Conservation (phyloP, 371 early-diverging fungal species). For the Fennellomyces sp. region DNA sequence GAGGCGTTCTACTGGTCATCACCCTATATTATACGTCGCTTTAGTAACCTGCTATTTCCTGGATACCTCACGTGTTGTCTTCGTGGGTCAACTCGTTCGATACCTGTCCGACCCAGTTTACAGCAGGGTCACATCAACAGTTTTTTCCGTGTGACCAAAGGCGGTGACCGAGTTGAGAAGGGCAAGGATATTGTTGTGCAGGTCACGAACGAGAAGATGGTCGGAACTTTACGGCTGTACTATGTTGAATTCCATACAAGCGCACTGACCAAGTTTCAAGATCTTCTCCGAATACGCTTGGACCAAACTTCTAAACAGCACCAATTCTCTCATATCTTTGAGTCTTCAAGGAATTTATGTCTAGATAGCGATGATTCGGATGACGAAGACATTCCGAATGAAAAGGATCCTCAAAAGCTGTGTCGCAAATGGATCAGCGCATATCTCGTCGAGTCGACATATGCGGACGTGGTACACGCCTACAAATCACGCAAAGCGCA, state of each 20-base stretch:
- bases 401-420: background rate
- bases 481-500: background rate
- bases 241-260: background rate
- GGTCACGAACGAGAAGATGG: background rate
- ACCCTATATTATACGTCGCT: background rate
- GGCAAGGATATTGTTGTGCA: background rate
- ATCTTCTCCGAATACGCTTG: background rate
- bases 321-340: background rate
- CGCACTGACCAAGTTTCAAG: background rate
- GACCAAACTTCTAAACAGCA: background rate
- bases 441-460: background rate
- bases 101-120: background rate
- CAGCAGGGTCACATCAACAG: background rate
- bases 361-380: background rate
- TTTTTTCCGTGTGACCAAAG: background rate
- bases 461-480: slow-evolving; percentile 9
- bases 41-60: slow-evolving; percentile 6
- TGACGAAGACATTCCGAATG: background rate
- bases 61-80: slow-evolving; percentile 1
- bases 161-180: background rate
- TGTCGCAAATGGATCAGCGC: slow-evolving; percentile 15
- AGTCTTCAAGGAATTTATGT: background rate
- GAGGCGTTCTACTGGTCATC: slow-evolving; percentile 8
- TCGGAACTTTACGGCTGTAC: background rate
- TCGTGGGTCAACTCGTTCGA: background rate